Conservation (phyloP, 768 basidiomycete species). For the Peribolospora kevripleyi region DNA sequence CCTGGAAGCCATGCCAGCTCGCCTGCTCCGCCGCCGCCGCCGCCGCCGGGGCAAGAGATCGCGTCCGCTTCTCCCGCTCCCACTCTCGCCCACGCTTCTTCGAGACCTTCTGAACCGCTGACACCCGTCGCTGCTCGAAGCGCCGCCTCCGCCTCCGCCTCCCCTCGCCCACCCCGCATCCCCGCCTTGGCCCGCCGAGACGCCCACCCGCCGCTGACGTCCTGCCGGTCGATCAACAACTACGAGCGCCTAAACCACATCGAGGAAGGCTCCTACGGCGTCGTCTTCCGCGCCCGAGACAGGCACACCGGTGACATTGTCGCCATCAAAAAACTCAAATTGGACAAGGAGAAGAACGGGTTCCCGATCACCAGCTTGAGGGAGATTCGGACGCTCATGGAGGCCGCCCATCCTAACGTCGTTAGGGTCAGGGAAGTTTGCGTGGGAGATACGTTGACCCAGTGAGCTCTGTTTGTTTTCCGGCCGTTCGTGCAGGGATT, state of each 20-base stretch:
- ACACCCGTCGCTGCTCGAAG: no score
- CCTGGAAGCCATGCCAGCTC: no score
- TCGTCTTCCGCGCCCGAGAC: constrained; percentile 88
- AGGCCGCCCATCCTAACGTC: constrained; percentile 68
- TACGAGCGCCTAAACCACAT: constrained; percentile 93
- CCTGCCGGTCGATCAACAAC: constrained; percentile 78
- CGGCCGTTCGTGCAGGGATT: not conserved
- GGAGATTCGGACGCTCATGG: constrained; percentile 90
- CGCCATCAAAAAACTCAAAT: constrained; percentile 88
- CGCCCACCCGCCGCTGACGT: constrained; percentile 48
- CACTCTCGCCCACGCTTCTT: no score
- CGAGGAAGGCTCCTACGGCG: constrained; percentile 92
- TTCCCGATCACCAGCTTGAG: constrained; percentile 92
- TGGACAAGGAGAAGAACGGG: constrained; percentile 95
- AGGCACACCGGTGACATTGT: constrained; percentile 88
- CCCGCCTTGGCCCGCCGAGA: constrained; percentile 34
- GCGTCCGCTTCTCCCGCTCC: no score
- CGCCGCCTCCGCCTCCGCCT: no score
- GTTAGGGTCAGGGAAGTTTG: constrained; percentile 94
- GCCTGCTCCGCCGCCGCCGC: no score
- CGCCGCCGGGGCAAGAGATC: no score
- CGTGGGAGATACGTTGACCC: constrained; percentile 91
- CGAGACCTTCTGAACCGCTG: no score
- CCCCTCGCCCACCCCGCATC: not conserved
- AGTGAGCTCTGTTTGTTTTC: constrained; percentile 38